Evolutionary conservation across 345 rosid species (phyloP), one percentile per base, ranked within the genome.

Genomic region (Hibiscus mutabilis): DNA sequence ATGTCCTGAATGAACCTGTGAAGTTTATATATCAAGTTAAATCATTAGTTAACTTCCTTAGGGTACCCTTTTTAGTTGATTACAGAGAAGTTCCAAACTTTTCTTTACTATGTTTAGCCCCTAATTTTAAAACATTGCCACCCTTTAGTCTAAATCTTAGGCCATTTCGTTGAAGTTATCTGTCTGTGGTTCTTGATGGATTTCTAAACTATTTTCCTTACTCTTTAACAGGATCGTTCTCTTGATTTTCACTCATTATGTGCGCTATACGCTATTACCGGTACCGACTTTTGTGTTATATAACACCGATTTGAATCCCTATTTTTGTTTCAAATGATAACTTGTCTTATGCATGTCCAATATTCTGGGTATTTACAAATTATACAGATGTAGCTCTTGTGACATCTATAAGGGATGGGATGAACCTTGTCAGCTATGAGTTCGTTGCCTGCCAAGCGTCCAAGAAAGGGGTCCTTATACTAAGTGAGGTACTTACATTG

Each of bases 371-470:
- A 47, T 66, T 6, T 24, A 24, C 6, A 10, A 42, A 15, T 71
- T 37, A 47, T 72, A 35, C 65, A 86, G 89, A 86, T 72, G 89
- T 84, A 27, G 89, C 87, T 21, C 86, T 86, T 80, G 87, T 86
- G 33, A 86, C 89, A 1, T 86, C 89, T 51, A 74, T 84, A 57
- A 77, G 89, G 46, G 89, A 86, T 71, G 89, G 89, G 42, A 84
- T 86, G 89, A 86, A 86, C 72, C 89, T 86, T 27, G 89, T 86
- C 60, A 86, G 89, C 62, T 86, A 86, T 66, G 89, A 86, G 78
- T 86, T 82, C 70, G 87, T 84, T 80, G 86, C 89, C 62, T 86
- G 89, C 80, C 89, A 86, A 80, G 89, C 79, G 42, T 75, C 80
- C 74, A 86, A 86, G 81, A 86, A 86, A 79, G 89, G 89, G 68